Evolutionary conservation across 75 land plant species (phyloP).

Genomic region (Sequoia sempervirens): DNA sequence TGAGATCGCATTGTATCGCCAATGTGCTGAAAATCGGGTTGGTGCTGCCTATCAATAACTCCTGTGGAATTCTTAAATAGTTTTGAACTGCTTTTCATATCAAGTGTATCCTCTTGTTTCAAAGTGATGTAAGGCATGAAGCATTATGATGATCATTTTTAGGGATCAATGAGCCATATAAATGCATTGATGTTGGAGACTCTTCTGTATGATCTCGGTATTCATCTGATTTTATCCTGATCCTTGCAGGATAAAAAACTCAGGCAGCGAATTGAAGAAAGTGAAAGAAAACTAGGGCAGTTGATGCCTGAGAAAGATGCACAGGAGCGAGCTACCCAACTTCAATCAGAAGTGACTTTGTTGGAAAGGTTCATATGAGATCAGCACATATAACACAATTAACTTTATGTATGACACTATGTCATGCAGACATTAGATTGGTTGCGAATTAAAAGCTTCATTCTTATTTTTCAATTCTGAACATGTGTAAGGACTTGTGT

Average conservation of each 20-base stretch:
- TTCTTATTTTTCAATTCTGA: neutral
- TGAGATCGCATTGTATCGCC: conserved; percentile 70
- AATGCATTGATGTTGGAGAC: neutral
- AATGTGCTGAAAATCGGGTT: conserved; percentile 71
- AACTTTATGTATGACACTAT: neutral
- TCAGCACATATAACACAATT: neutral
- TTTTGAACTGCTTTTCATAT: neutral
- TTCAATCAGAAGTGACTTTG: conserved; percentile 61
- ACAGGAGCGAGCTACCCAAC: conserved; percentile 61
- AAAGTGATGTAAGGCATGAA: neutral
- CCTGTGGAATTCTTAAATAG: neutral
- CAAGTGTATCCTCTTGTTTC: neutral
- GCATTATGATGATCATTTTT: neutral
- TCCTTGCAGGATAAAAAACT: conserved; percentile 56
- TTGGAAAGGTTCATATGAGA: conserved; percentile 69
- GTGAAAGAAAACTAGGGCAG: conserved; percentile 62
- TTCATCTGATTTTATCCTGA: neutral
- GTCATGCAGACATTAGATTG: neutral
- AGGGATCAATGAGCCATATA: neutral
- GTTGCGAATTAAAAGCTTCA: neutral
- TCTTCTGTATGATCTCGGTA: neutral
- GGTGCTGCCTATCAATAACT: neutral
- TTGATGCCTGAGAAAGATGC: conserved; percentile 72
- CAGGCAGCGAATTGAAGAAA: conserved; percentile 55
- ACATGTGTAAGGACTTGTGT: neutral